phyloP scores from a whole-genome alignment of 805 yeast species.

The Maudiozyma pseudohumilis region DNA sequence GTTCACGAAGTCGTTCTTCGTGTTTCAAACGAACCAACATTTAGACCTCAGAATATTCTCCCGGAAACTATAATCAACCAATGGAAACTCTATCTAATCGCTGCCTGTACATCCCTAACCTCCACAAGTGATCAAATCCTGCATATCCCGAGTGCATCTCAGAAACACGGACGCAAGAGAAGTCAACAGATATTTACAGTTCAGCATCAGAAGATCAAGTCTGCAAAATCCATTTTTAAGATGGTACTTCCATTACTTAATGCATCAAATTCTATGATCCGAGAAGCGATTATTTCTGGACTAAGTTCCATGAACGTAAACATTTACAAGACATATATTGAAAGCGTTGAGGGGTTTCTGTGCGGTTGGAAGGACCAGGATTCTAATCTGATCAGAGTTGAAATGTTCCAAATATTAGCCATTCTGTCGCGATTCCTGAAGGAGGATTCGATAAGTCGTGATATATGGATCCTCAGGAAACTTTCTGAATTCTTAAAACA shows the following conservation, averaged over 20 bases:
- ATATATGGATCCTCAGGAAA: constrained; percentile 58
- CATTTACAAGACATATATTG: constrained; percentile 72
- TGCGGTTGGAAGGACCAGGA: constrained; percentile 45
- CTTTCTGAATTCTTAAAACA: constrained; percentile 53
- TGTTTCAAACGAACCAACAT: constrained; percentile 38
- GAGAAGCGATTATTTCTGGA: constrained; percentile 85
- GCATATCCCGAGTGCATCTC: constrained; percentile 43
- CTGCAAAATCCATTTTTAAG: constrained; percentile 81
- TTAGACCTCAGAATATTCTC: constrained; percentile 32
- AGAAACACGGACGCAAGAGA: constrained; percentile 62
- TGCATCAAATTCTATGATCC: constrained; percentile 55
- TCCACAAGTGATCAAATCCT: constrained; percentile 80
- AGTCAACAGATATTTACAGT: constrained; percentile 71
- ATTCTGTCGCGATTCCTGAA: constrained; percentile 56
- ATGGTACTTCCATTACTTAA: constrained; percentile 77
- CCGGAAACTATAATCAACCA: constrained; percentile 72
- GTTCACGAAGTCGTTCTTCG: constrained; percentile 61
- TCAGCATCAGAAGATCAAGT: constrained; percentile 85
- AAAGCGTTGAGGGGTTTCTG: constrained; percentile 56
- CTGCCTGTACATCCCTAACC: constrained; percentile 86
- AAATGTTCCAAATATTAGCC: constrained; percentile 65
- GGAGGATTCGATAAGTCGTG: constrained; percentile 42
- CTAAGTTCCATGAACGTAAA: constrained; percentile 84
- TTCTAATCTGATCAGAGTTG: constrained; percentile 45
- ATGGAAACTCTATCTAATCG: constrained; percentile 81